These are phyloP conservation scores for Botrytis hyacinthi DNA, from an alignment of 2,329 filamentous ascomycete genomes.

Conservation along the genomic window DNA sequence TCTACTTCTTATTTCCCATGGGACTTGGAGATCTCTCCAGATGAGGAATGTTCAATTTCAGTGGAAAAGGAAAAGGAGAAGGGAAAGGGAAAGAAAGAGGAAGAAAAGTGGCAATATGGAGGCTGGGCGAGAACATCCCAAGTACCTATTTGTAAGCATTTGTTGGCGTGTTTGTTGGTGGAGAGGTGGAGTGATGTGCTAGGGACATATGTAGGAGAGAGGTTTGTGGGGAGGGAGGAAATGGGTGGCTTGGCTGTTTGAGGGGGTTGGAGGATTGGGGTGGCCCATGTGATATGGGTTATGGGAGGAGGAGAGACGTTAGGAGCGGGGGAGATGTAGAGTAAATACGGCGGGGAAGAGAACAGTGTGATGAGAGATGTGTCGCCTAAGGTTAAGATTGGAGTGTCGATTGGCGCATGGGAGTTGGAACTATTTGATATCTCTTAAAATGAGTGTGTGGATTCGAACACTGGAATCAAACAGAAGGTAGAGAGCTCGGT, in stretches of 20 bases:
- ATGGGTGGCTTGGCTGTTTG: conserved; percentile 63
- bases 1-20: neutral
- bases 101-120: conserved; percentile 46
- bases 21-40: neutral
- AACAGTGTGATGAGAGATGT: neutral
- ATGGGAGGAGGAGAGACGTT: neutral
- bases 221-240: conserved; percentile 59
- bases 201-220: conserved; percentile 54
- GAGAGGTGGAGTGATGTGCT: conserved; percentile 62
- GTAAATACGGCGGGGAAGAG: neutral
- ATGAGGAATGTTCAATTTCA: too few relatives aligned
- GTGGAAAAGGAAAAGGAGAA: neutral
- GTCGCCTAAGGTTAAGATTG: neutral
- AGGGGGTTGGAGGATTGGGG: conserved; percentile 2
- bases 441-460: neutral
- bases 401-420: neutral
- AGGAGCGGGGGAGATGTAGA: conserved; percentile 42
- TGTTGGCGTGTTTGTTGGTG: conserved; percentile 77
- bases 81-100: conserved; percentile 4
- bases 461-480: neutral
- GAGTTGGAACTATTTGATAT: neutral
- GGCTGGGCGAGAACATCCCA: conserved; percentile 42
- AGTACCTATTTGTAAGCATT: conserved; percentile 76
- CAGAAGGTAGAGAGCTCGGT: neutral
- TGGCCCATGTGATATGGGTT: neutral